Evolutionary conservation across 805 yeast genomes (phyloP).

Genomic region (Sungouiozyma ichnusensis): DNA sequence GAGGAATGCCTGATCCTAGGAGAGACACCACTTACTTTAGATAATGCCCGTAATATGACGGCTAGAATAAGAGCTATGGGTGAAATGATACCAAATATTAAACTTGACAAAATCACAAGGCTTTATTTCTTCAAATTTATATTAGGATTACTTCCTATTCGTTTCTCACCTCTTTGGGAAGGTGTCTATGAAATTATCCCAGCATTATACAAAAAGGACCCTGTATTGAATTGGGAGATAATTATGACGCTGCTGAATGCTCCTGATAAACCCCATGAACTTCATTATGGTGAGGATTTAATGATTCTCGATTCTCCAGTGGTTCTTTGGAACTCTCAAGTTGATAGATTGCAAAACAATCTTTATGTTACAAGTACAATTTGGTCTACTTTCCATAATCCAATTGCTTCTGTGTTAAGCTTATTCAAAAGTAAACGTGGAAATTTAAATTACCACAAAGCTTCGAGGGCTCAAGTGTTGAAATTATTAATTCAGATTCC

Average conservation of each 20-base stretch:
- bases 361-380: constrained; percentile 23
- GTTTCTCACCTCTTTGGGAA: constrained; percentile 80
- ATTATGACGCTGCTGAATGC: constrained; percentile 30
- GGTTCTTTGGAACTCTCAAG: constrained; percentile 35
- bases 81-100: constrained; percentile 30
- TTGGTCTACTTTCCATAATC: constrained; percentile 28
- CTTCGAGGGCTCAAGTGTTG: constrained; percentile 46
- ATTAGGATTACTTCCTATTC: constrained; percentile 62
- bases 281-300: constrained; percentile 14
- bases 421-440: constrained; percentile 31
- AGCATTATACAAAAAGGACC: constrained; percentile 32
- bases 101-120: constrained; percentile 11
- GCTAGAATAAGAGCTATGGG: constrained; percentile 56
- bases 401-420: constrained; percentile 31
- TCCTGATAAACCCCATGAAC: constrained; percentile 11
- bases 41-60: constrained; percentile 64
- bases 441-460: constrained; percentile 31
- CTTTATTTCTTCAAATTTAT: constrained; percentile 34
- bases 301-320: constrained; percentile 6
- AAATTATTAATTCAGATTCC: constrained; percentile 52
- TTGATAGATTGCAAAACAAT: constrained; percentile 36
- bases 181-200: constrained; percentile 57
- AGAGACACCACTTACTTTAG: constrained; percentile 57
- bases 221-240: constrained; percentile 46
- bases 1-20: constrained; percentile 52